These are phyloP conservation scores for Rhipidocladum racemiflorum DNA, from an alignment of 176 grass and related monocot species.

Conservation along the genomic window DNA sequence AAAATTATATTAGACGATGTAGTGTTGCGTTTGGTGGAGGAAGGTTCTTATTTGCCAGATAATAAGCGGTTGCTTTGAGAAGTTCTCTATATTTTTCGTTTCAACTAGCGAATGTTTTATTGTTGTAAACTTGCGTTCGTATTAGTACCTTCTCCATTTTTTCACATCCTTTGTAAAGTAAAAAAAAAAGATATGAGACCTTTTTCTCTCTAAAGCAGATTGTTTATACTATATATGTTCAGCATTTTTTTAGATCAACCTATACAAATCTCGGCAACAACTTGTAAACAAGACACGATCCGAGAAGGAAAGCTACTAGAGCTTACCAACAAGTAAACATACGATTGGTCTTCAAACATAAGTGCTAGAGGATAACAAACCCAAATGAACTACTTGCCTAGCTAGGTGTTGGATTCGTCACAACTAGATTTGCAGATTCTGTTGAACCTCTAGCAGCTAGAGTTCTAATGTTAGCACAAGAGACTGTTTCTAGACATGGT, in stretches of 20 bases:
- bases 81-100: neutral
- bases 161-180: neutral
- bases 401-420: neutral
- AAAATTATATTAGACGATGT: slow-evolving; percentile 57
- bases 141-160: neutral
- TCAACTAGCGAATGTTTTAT: neutral
- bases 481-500: slow-evolving; percentile 68
- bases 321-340: neutral
- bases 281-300: neutral
- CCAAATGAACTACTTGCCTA: neutral
- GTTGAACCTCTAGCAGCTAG: slow-evolving; percentile 75
- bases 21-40: slow-evolving; percentile 75
- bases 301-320: neutral
- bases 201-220: neutral
- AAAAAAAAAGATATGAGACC: neutral
- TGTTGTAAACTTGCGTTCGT: neutral
- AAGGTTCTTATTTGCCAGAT: slow-evolving; percentile 75
- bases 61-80: neutral
- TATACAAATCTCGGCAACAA: neutral
- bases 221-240: neutral
- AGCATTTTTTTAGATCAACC: neutral
- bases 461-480: slow-evolving; percentile 69
- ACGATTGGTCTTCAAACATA: neutral
- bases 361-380: neutral
- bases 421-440: slow-evolving; percentile 40